Percentiles rank a stretch among this genome's conserved stretches.
phyloP scores from a whole-genome alignment of 805 yeast genomes.

The Tetrapisispora namnaoensis region DNA sequence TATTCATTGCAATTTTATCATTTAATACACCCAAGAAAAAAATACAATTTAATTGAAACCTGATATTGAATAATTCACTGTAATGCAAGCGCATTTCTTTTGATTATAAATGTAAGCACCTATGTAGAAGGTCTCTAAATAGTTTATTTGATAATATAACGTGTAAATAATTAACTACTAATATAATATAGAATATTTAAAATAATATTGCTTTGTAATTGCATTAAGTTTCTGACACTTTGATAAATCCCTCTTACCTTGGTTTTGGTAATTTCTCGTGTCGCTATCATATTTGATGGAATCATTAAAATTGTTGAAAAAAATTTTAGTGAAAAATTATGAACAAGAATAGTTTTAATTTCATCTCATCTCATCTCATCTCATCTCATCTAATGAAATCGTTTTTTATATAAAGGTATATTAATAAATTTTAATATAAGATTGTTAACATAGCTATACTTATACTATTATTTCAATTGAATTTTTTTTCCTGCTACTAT shows the following conservation, averaged over 20 bases:
- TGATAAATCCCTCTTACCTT: not conserved
- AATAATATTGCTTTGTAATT: too few species aligned
- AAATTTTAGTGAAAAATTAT: slow-evolving; percentile 1
- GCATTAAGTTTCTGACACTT: too few species aligned
- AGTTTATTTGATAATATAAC: not conserved
- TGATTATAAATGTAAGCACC: not conserved
- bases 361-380: slow-evolving; percentile 6
- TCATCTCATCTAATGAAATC: not conserved
- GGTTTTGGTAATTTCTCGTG: not conserved
- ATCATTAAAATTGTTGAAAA: not conserved
- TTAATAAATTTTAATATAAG: not conserved
- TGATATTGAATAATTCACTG: not conserved
- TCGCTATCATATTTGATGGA: not conserved
- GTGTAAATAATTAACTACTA: not conserved
- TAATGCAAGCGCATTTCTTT: not conserved
- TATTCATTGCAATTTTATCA: too few species aligned
- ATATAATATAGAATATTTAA: too few species aligned
- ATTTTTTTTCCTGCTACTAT: too few species aligned
- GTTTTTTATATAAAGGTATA: not conserved
- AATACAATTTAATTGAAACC: not conserved
- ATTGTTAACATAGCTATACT: too few species aligned
- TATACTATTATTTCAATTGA: too few species aligned
- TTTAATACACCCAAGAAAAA: not conserved
- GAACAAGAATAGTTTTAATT: not conserved
- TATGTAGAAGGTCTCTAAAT: too few species aligned